Percentiles rank a stretch among this genome's conserved stretches.
phyloP scores from a whole-genome alignment of 352 stramenopile species.

The Globisporangium okanoganense region DNA sequence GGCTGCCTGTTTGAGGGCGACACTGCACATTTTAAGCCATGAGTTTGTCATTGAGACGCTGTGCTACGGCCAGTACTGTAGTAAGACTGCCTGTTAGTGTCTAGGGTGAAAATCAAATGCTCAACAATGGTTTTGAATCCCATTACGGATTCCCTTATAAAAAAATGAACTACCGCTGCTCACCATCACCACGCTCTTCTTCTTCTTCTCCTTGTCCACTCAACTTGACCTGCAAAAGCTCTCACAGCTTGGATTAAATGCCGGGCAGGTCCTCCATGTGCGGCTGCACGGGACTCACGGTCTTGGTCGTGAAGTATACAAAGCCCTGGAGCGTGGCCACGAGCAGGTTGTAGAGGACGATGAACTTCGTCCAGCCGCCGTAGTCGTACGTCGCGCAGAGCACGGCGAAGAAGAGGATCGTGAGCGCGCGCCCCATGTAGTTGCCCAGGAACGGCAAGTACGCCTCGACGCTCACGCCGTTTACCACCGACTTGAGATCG shows the following conservation, averaged over 20 bases:
- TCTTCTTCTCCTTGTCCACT: neutral
- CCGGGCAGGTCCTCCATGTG: constrained; percentile 71
- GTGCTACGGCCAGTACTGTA: neutral
- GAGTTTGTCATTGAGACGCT: neutral
- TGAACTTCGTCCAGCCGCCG: constrained; percentile 62
- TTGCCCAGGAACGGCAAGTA: constrained; percentile 87
- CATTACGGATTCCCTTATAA: constrained; percentile 2
- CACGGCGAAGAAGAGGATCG: constrained; percentile 79
- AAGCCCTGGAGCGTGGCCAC: constrained; percentile 74
- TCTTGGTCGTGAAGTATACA: constrained; percentile 83
- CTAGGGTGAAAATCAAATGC: neutral
- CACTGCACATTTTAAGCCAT: neutral
- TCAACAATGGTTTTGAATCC: neutral
- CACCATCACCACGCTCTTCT: neutral
- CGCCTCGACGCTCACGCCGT: constrained; percentile 75
- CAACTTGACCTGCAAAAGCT: neutral
- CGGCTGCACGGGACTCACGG: constrained; percentile 43
- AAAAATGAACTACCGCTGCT: neutral
- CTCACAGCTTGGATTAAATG: constrained; percentile 21
- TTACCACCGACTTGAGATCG: constrained; percentile 82
- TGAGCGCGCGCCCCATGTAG: constrained; percentile 78
- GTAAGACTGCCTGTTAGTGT: neutral
- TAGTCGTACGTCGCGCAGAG: constrained; percentile 65
- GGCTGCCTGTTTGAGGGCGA: neutral
- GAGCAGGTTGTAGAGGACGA: constrained; percentile 75